A percentile compares a stretch with the other conserved stretches of the same genome.
Conservation (phyloP, 305 asterid genomes). For the Ruellia speciosa region DNA sequence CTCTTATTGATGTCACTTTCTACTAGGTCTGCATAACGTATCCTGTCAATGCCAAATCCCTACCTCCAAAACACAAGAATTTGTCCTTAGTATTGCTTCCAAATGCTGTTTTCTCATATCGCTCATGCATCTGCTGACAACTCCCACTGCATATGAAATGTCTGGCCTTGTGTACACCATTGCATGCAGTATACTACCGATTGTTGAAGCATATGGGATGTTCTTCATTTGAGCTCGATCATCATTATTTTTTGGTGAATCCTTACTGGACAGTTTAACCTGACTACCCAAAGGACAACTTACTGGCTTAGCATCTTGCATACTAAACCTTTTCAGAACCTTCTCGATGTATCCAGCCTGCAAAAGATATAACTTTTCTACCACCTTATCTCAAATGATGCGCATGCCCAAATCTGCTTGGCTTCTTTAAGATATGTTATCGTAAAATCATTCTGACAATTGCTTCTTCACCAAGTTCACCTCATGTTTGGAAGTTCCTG, state of each 20-base stretch:
- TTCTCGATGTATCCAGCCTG: not conserved
- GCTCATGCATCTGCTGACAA: not conserved
- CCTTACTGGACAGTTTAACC: not conserved
- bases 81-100: not conserved
- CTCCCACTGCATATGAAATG: not conserved
- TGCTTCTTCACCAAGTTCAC: too few species aligned
- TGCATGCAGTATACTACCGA: not conserved
- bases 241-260: not conserved
- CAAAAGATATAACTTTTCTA: not conserved
- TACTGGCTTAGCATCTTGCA: not conserved
- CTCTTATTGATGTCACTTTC: not conserved
- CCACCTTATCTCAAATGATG: not conserved
- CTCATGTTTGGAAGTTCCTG: too few species aligned
- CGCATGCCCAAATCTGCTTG: not conserved
- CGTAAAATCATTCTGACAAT: too few species aligned
- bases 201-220: not conserved
- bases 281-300: not conserved
- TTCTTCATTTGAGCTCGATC: not conserved
- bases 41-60: not conserved
- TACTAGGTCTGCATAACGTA: not conserved
- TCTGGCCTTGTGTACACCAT: not conserved
- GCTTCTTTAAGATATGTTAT: too few species aligned
- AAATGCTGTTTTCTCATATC: not conserved
- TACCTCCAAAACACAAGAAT: not conserved
- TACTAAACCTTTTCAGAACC: not conserved